Base-by-base conservation (phyloP, 129 eudicot genomes). In the Flaveria bidentis region DNA sequence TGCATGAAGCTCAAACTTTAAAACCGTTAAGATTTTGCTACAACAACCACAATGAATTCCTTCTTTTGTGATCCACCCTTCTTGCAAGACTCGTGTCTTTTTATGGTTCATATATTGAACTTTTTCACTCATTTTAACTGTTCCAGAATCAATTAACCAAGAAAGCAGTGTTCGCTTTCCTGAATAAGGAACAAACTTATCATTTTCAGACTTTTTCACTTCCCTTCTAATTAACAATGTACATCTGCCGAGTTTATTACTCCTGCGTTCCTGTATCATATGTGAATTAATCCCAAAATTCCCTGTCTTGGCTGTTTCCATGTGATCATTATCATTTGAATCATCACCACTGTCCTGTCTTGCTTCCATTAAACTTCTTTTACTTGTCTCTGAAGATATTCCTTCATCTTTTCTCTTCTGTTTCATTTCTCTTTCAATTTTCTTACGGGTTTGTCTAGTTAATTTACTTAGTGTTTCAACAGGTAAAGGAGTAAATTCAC, bases 1-100 rank as follows among this genome's bases (percentile, higher is more conserved):
- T 5, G 99, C 99, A 78, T 95, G 99, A 76, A 95, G 86, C 86
- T 95, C 99, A 85, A 95, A 95, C 88, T 91, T 89, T 39, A 86
- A 86, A 61, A 91, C 90, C 0, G 94, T 75, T 23, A 95, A 85
- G 6, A 91, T 91, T 74, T 95, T 91, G 80, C 92, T 89, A 77
- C 99, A 95, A 79, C 99, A 95, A 60, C 94, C 87, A 79, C 99
- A 95, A 58, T 88, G 97, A 74, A 95, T 86, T 16, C 99, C 99
- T 41, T 95, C 99, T 78, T 82, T 87, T 16, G 99, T 87, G 42
- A 95, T 82, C 99, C 97, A 89, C 39, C 99, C 99, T 86, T 95
- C 99, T 76, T 86, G 89, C 96, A 91, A 86, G 7, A 82, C 91
- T 25, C 84, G 79, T 68, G 94, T 86, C 88, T 87, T 79, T 74